Percentiles rank a stretch among this genome's conserved stretches.
phyloP scores from a whole-genome alignment of 2,329 filamentous ascomycete genomes.

The Apiospora koreana region DNA sequence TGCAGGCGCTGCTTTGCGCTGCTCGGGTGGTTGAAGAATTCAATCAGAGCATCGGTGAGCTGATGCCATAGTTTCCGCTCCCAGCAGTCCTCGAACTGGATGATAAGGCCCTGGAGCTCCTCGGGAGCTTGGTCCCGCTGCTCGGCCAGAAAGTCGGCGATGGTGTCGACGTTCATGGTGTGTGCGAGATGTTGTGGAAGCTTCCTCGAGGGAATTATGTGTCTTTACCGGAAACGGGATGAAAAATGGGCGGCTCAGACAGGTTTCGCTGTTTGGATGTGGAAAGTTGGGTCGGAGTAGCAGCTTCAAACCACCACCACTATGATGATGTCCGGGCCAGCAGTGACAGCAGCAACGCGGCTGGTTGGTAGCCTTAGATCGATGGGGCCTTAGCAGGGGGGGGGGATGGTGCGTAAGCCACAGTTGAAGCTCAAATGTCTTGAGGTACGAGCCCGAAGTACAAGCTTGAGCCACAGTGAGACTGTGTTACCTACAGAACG shows the following conservation, averaged over 20 bases:
- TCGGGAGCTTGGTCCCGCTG: conserved; percentile 87
- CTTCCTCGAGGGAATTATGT: neutral
- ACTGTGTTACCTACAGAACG: neutral
- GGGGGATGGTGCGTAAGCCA: conserved; percentile 2
- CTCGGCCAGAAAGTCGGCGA: conserved; percentile 88
- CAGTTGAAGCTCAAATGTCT: neutral
- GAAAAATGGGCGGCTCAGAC: conserved; percentile 15
- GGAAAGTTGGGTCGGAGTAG: neutral
- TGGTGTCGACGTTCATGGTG: conserved; percentile 80
- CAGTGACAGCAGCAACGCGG: conserved; percentile 31
- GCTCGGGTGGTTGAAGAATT: conserved; percentile 82
- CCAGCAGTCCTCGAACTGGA: conserved; percentile 95
- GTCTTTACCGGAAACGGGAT: neutral
- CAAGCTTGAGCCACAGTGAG: neutral
- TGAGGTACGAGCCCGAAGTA: neutral
- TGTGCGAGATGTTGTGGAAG: conserved; percentile 1
- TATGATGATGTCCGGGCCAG: conserved; percentile 9
- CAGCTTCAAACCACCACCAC: conserved; percentile 3
- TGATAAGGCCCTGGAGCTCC: conserved; percentile 82
- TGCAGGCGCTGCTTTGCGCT: conserved; percentile 83
- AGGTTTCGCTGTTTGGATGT: neutral
- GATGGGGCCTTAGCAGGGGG: conserved; percentile 7
- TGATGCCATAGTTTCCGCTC: conserved; percentile 99
- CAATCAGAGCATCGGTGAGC: conserved; percentile 83
- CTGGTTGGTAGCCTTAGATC: conserved; percentile 38